Evolutionary conservation across 2,329 filamentous ascomycete species (phyloP), one percentile per base, ranked within the genome.

Genomic region (Talaromyces sp.): DNA sequence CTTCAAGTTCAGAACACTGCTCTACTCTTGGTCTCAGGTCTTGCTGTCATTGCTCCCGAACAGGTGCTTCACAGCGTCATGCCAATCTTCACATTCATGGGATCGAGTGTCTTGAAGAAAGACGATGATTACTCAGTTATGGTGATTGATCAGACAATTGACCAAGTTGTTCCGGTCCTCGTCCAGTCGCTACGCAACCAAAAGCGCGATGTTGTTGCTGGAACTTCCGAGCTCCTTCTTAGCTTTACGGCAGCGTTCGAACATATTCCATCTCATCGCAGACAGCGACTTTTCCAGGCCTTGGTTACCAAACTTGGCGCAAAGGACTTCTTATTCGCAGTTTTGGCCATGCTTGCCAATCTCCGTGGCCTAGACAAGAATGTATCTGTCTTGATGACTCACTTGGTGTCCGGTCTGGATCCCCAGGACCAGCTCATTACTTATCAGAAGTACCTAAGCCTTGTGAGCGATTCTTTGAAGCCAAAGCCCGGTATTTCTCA

Each of bases 51-150:
- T 64, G 90, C 91, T 0, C 94, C 95, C 0, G 92, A 96, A 70
- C 78, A 96, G 50, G 90, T 99, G 2, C 81, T 99, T 58, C 93
- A 99, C 75, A 97, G 91, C 65, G 90, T 99, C 56, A 99, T 99
- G 94, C 94, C 94, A 11, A 93, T 99, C 54, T 99, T 99, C 76
- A 97, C 94, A 0, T 97, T 97, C 70, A 97, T 97, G 87, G 91
- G 93, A 41, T 89, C 88, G 43, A 96, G 90, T 3, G 87, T 97
- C 19, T 81, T 99, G 52, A 87, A 89, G 51, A 93, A 97, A 75
- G 91, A 90, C 65, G 95, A 99, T 67, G 93, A 97, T 66, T 97
- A 97, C 75, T 97, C 94, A 21, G 91, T 92, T 11, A 90, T 96
- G 70, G 93, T 99, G 33, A 93, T 97, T 59, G 91, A 95, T 66